These are phyloP conservation scores for Pichia sp. DNA, from an alignment of 1,139 yeast genomes.

Conservation along the genomic window DNA sequence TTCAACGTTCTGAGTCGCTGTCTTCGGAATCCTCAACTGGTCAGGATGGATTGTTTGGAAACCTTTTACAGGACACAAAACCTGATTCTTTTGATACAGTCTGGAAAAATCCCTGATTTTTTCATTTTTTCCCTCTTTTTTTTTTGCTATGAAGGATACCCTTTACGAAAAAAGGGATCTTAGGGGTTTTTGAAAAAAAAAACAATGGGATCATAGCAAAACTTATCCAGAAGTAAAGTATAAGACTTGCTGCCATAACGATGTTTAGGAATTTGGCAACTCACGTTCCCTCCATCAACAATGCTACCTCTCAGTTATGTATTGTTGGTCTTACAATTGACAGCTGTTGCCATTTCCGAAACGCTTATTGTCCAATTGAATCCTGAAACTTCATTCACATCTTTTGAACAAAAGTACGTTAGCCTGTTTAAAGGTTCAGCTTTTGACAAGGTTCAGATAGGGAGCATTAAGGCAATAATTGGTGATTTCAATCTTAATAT, in stretches of 20 bases:
- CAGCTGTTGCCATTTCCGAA: neutral
- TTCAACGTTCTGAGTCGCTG: conserved; percentile 6
- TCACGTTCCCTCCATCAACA: neutral
- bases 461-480: conserved; percentile 28
- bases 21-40: neutral
- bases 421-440: neutral
- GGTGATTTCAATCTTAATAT: conserved; percentile 22
- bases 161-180: neutral
- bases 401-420: neutral
- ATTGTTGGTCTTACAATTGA: neutral
- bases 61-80: conserved; percentile 2
- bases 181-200: neutral
- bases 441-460: conserved; percentile 11
- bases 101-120: conserved; percentile 1
- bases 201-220: neutral
- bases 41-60: neutral
- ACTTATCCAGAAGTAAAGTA: neutral
- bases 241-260: neutral
- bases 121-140: neutral
- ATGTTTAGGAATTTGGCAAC: neutral
- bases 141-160: neutral
- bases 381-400: neutral
- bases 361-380: neutral
- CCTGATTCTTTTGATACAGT: neutral
- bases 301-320: neutral